A percentile compares a stretch with the other conserved stretches of the same genome.
phyloP scores from a whole-genome alignment of 179 eudicot genomes.

The Silene noctiflora region DNA sequence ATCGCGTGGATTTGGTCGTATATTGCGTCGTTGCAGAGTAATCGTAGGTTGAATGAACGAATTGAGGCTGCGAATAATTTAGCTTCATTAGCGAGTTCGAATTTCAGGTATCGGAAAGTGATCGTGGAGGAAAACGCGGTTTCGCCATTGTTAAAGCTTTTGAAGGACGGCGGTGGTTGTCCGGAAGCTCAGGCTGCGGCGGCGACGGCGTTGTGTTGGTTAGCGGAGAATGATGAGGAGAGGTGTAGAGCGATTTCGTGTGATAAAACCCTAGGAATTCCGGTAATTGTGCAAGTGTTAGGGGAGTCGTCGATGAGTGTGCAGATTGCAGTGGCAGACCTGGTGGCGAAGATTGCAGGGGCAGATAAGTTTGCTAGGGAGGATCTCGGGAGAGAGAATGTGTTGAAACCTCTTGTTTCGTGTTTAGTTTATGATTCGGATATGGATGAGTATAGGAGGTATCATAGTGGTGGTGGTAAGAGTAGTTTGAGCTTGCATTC shows the following conservation, averaged over 20 bases:
- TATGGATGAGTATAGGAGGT: constrained; percentile 42
- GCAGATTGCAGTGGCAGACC: constrained; percentile 47
- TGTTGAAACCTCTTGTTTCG: constrained; percentile 48
- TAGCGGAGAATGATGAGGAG: constrained; percentile 41
- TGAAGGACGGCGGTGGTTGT: constrained; percentile 58
- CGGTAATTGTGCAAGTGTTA: constrained; percentile 42
- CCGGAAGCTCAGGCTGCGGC: constrained; percentile 58
- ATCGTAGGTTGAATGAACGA: constrained; percentile 32
- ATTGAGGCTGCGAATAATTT: constrained; percentile 46
- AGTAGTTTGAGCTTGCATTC: constrained; percentile 52
- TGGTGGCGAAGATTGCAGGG: constrained; percentile 57
- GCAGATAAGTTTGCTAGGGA: constrained; percentile 52
- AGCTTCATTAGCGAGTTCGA: constrained; percentile 39
- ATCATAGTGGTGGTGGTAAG: constrained; percentile 32
- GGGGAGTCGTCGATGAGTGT: constrained; percentile 40
- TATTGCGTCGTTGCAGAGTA: constrained; percentile 44
- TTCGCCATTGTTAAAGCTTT: constrained; percentile 42
- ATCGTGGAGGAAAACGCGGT: constrained; percentile 67
- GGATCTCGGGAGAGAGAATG: constrained; percentile 63
- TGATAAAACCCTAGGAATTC: constrained; percentile 34
- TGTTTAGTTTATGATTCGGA: constrained; percentile 49
- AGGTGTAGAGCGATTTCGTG: constrained; percentile 32
- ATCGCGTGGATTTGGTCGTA: constrained; percentile 67
- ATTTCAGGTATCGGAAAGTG: constrained; percentile 44
- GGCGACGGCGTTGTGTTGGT: constrained; percentile 35